Evolutionary conservation across 2,329 filamentous ascomycete genomes (phyloP).

Genomic region (Gremmenia infestans): DNA sequence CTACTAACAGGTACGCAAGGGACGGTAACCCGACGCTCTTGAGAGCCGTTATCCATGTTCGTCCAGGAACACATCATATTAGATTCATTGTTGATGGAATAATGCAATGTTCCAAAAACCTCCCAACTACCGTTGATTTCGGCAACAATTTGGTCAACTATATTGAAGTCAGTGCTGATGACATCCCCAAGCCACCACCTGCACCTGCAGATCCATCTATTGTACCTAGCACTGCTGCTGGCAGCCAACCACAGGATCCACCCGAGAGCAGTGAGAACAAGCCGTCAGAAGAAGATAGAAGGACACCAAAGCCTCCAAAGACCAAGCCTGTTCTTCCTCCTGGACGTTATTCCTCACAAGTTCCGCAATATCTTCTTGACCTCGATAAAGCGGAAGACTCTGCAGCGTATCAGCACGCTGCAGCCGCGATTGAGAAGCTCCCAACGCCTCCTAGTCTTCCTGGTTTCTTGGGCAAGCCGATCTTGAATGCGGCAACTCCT

Average conservation of each 20-base stretch:
- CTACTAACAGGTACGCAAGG: constrained; percentile 25
- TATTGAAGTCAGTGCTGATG: constrained; percentile 82
- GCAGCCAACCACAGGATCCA: constrained; percentile 14
- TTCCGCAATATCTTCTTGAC: constrained; percentile 82
- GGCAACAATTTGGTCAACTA: constrained; percentile 98
- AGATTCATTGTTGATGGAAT: constrained; percentile 93
- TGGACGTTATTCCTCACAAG: constrained; percentile 62
- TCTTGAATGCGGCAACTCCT: constrained; percentile 82
- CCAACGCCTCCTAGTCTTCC: constrained; percentile 80
- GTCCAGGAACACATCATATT: constrained; percentile 91
- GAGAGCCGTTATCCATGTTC: constrained; percentile 73
- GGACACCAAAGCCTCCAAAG: constrained; percentile 36
- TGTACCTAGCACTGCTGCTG: constrained; percentile 11
- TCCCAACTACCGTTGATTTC: constrained; percentile 95
- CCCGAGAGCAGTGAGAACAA: constrained; percentile 23
- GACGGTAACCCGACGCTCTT: constrained; percentile 54
- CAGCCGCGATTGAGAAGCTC: constrained; percentile 70
- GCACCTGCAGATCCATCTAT: constrained; percentile 28
- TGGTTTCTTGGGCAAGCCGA: constrained; percentile 88
- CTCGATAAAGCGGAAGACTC: constrained; percentile 81
- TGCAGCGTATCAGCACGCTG: constrained; percentile 67
- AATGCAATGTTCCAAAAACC: constrained; percentile 80
- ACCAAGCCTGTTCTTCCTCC: constrained; percentile 52
- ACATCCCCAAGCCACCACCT: constrained; percentile 43
- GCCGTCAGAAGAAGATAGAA: constrained; percentile 34